Percentiles rank a stretch among this genome's conserved stretches.
phyloP scores from a whole-genome alignment of 23 red algal genomes.

The Gracilaria vermiculophylla region DNA sequence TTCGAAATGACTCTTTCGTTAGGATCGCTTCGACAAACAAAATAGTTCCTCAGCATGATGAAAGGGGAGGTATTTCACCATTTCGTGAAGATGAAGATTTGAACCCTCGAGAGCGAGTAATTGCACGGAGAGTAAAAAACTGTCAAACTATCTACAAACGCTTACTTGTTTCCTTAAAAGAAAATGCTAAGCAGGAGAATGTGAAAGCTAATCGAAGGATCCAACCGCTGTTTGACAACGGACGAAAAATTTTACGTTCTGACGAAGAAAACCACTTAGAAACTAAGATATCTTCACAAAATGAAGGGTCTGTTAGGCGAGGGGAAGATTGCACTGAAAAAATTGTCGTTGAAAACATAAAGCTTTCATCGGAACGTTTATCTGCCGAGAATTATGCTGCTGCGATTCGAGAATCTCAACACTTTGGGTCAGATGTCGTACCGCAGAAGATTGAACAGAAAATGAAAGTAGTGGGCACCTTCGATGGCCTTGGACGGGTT shows the following conservation, averaged over 20 bases:
- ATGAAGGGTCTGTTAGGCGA: neutral
- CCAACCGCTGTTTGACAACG: neutral
- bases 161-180: neutral
- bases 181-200: neutral
- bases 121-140: neutral
- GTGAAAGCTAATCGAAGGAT: neutral
- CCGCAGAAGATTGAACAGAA: neutral
- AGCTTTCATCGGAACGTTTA: neutral
- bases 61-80: too few relatives aligned
- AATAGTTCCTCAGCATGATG: neutral
- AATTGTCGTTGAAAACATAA: neutral
- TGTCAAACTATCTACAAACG: neutral
- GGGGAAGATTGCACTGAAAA: neutral
- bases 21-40: neutral
- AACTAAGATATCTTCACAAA: neutral
- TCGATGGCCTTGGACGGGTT: conserved; percentile 13
- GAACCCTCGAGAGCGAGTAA: neutral
- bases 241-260: neutral
- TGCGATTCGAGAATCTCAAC: conserved; percentile 19
- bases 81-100: neutral
- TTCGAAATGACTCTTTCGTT: neutral
- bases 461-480: neutral
- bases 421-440: conserved; percentile 29
- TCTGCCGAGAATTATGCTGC: conserved; percentile 30
- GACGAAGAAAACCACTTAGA: neutral